A percentile compares a stretch with the other conserved stretches of the same genome.
These are phyloP conservation scores for Cordyceps farinosa DNA, from an alignment of 2,329 filamentous ascomycete species.

Conservation along the genomic window DNA sequence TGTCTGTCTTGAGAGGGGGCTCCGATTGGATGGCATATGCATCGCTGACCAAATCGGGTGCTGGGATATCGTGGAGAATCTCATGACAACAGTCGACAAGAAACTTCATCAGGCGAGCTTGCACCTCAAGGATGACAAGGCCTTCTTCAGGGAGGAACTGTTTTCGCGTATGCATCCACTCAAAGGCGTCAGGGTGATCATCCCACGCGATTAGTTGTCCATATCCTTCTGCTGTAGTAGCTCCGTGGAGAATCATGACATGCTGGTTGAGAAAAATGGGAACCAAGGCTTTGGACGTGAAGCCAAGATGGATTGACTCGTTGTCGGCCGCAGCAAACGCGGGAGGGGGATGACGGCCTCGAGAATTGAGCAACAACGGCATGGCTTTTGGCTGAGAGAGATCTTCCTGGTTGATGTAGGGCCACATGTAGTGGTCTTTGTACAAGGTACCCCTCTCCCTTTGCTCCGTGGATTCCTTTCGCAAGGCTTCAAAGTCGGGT, in stretches of 20 bases:
- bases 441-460: slow-evolving; percentile 16
- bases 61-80: slow-evolving; percentile 50
- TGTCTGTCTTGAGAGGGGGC: slow-evolving; percentile 31
- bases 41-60: slow-evolving; percentile 27
- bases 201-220: slow-evolving; percentile 35
- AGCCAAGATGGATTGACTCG: slow-evolving; percentile 31
- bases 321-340: slow-evolving; percentile 47
- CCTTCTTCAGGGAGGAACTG: slow-evolving; percentile 45
- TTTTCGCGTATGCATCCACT: slow-evolving; percentile 32
- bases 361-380: slow-evolving; percentile 49
- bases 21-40: slow-evolving; percentile 36
- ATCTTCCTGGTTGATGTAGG: slow-evolving; percentile 57
- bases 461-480: slow-evolving; percentile 22
- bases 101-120: slow-evolving; percentile 46
- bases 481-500: slow-evolving; percentile 45
- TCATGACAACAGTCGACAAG: slow-evolving; percentile 44
- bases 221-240: slow-evolving; percentile 29
- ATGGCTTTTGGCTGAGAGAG: slow-evolving; percentile 42
- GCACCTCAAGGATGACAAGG: slow-evolving; percentile 48
- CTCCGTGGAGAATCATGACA: slow-evolving; percentile 34
- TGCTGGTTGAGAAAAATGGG: slow-evolving; percentile 29
- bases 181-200: slow-evolving; percentile 34
- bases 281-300: slow-evolving; percentile 24
- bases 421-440: slow-evolving; percentile 44
- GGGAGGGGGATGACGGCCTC: slow-evolving; percentile 44